A percentile compares a stretch with the other conserved stretches of the same genome.
Evolutionary conservation across 768 basidiomycete genomes (phyloP).

Genomic region (Boletus pseudo-olivaceus): DNA sequence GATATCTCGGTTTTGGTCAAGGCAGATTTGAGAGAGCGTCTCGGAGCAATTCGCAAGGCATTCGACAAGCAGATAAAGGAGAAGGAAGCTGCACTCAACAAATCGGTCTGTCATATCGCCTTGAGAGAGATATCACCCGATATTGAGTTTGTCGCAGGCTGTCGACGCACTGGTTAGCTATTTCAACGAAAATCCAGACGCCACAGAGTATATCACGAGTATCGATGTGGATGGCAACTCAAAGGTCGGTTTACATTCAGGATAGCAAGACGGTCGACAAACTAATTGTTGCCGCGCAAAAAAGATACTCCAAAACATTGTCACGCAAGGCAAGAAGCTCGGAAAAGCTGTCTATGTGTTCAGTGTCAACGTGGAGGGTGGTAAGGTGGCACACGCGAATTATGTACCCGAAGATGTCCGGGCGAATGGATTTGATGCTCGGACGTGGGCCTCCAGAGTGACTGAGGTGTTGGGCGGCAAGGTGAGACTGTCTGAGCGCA

Average conservation of each 20-base stretch:
- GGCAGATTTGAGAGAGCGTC: constrained; percentile 70
- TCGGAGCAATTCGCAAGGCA: constrained; percentile 69
- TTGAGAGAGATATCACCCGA: not conserved
- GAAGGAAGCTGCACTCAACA: constrained; percentile 69
- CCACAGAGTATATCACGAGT: constrained; percentile 63
- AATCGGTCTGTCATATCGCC: constrained; percentile 50
- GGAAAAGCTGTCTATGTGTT: constrained; percentile 87
- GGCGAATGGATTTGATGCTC: constrained; percentile 71
- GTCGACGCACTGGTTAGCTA: constrained; percentile 63
- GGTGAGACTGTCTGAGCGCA: constrained; percentile 41
- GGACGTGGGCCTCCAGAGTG: constrained; percentile 82
- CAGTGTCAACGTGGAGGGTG: constrained; percentile 63
- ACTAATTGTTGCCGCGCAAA: not conserved
- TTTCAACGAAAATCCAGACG: constrained; percentile 75
- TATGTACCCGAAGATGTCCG: constrained; percentile 64
- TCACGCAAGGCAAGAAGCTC: constrained; percentile 74
- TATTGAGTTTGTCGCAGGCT: constrained; percentile 43
- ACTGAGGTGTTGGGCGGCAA: constrained; percentile 85
- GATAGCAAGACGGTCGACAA: not conserved
- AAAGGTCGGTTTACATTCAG: constrained; percentile 52
- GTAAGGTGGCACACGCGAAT: constrained; percentile 87
- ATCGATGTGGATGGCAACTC: constrained; percentile 81
- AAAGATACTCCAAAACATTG: constrained; percentile 68
- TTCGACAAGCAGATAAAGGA: constrained; percentile 87
- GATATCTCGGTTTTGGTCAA: constrained; percentile 88